These are phyloP conservation scores for Penicillium egyptiacum DNA, from an alignment of 495 filamentous ascomycete species.

Conservation along the genomic window DNA sequence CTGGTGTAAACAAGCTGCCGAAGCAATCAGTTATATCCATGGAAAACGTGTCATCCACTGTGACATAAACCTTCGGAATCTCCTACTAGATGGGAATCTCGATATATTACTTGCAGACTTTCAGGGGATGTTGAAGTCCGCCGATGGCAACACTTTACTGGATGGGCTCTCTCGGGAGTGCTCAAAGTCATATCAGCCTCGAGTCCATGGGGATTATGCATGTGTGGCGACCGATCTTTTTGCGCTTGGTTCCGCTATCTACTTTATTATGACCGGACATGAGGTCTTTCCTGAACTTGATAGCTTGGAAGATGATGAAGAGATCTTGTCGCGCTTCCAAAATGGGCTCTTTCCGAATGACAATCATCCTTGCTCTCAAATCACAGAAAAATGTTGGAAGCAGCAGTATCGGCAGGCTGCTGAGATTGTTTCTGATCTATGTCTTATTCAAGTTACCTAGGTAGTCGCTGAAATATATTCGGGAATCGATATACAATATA, in stretches of 20 bases:
- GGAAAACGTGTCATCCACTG: constrained; percentile 23
- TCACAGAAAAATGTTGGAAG: constrained; percentile 17
- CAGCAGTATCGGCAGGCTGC: constrained; percentile 7
- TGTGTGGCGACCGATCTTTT: constrained; percentile 24
- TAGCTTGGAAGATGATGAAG: constrained; percentile 18
- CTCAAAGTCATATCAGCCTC: constrained; percentile 25
- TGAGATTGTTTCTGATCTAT: constrained; percentile 11
- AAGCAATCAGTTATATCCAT: constrained; percentile 23
- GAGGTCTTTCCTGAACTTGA: constrained; percentile 25
- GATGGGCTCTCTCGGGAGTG: constrained; percentile 22
- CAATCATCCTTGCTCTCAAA: constrained; percentile 11
- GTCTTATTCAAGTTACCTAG: not conserved
- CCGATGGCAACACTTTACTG: constrained; percentile 14
- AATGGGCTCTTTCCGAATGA: constrained; percentile 13
- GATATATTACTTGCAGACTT: constrained; percentile 20
- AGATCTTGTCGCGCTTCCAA: constrained; percentile 16
- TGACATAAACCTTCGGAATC: constrained; percentile 24
- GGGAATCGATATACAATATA: too few relatives aligned
- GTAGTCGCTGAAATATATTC: too few relatives aligned
- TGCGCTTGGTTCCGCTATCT: constrained; percentile 24
- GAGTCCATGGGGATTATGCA: constrained; percentile 16
- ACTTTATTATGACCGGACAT: constrained; percentile 21
- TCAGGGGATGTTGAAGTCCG: constrained; percentile 20
- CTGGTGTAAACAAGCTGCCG: constrained; percentile 26
- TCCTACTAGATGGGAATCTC: constrained; percentile 26